Evolutionary conservation across 164 flowering plant species (phyloP).

Genomic region (Vitis cinerea): DNA sequence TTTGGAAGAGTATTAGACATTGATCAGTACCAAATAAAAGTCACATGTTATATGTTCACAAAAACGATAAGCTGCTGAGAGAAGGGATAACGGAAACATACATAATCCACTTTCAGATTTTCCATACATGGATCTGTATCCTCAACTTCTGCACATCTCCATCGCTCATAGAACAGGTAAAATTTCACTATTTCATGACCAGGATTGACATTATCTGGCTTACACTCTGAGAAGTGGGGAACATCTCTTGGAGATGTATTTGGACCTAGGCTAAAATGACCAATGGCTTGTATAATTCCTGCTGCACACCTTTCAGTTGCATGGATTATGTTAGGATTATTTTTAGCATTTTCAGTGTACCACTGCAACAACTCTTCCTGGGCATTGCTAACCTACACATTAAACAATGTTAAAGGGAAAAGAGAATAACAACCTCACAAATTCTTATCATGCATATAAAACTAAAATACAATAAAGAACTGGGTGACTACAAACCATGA

Average conservation of each 20-base stretch:
- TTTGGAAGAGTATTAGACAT: not conserved
- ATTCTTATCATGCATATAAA: not conserved
- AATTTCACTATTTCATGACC: slow-evolving; percentile 65
- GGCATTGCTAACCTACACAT: slow-evolving; percentile 77
- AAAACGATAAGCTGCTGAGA: not conserved
- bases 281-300: slow-evolving; percentile 83
- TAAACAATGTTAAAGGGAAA: not conserved
- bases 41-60: not conserved
- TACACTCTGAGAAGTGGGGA: slow-evolving; percentile 31
- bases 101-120: slow-evolving; percentile 44
- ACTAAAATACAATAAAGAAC: not conserved
- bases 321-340: slow-evolving; percentile 71
- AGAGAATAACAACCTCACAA: not conserved
- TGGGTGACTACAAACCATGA: slow-evolving; percentile 57
- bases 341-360: slow-evolving; percentile 73
- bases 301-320: slow-evolving; percentile 84
- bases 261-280: slow-evolving; percentile 70
- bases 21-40: slow-evolving; percentile 1
- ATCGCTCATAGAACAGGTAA: slow-evolving; percentile 67
- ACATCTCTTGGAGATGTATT: slow-evolving; percentile 65
- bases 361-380: slow-evolving; percentile 84
- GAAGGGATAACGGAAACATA: slow-evolving; percentile 25
- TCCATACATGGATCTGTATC: slow-evolving; percentile 35
- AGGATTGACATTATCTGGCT: slow-evolving; percentile 36
- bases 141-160: slow-evolving; percentile 72